phyloP scores from a whole-genome alignment of 345 rosid species.

The Citrus medica region DNA sequence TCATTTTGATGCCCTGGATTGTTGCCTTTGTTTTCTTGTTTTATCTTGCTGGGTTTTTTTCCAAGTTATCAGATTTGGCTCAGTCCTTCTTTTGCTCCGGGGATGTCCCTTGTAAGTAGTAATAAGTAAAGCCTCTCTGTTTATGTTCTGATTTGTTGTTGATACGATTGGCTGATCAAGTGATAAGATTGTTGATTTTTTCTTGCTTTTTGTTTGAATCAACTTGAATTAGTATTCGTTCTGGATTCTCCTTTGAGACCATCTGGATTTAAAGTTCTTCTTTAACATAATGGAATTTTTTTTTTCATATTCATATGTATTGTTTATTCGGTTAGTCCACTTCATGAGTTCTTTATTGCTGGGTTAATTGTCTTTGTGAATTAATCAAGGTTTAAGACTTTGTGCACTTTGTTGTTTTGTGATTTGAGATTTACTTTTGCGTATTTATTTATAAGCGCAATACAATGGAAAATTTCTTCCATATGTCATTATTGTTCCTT shows the following conservation, averaged over 20 bases:
- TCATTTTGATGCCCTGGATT: slow-evolving; percentile 22
- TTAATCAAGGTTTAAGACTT: not conserved
- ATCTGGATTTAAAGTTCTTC: not conserved
- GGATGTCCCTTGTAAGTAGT: not conserved
- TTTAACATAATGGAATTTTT: too few relatives aligned
- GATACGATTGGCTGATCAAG: too few relatives aligned
- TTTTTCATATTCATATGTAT: too few relatives aligned
- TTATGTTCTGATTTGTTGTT: not conserved
- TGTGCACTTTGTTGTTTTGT: not conserved
- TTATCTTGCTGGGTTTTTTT: slow-evolving; percentile 6
- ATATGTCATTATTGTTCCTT: too few relatives aligned
- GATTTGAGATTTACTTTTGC: not conserved
- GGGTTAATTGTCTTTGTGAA: not conserved
- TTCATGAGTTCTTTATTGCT: too few relatives aligned
- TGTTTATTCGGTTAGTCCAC: too few relatives aligned
- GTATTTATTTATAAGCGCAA: not conserved
- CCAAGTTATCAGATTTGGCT: not conserved
- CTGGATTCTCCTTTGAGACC: not conserved
- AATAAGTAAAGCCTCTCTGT: not conserved
- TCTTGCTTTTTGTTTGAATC: not conserved
- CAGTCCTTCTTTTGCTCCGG: not conserved
- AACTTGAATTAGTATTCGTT: not conserved
- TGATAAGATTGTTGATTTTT: too few relatives aligned
- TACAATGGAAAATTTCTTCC: not conserved
- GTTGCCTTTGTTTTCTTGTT: slow-evolving; percentile 4